phyloP scores from a whole-genome alignment of 179 eudicot species.

The Sideroxylon spinosum region DNA sequence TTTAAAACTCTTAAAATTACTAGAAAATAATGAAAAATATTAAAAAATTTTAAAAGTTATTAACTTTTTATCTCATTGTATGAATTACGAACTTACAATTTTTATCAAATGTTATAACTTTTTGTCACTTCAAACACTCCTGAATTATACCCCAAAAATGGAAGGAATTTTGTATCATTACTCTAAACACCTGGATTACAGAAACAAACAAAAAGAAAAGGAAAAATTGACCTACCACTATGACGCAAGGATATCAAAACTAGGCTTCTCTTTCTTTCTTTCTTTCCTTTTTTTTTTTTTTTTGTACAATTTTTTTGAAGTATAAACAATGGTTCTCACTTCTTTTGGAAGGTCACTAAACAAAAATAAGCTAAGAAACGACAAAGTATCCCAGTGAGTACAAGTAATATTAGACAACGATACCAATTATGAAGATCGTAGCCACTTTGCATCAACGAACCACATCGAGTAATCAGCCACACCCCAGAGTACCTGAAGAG shows the following conservation, averaged over 20 bases:
- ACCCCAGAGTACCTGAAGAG: conserved; percentile 69
- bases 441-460: conserved; percentile 51
- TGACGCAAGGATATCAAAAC: conserved; percentile 1
- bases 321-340: conserved; percentile 26
- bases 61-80: no score
- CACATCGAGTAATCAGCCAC: conserved; percentile 90
- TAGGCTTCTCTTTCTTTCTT: neutral
- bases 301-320: neutral
- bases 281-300: no score
- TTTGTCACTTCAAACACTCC: no score
- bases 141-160: neutral
- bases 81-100: no score
- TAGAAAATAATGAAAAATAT: no score
- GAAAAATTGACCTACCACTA: neutral
- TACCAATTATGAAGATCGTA: conserved; percentile 55
- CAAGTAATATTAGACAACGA: conserved; percentile 45
- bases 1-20: no score
- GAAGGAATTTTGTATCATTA: neutral
- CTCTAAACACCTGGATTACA: neutral
- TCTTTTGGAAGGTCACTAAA: conserved; percentile 63
- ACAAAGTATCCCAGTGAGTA: conserved; percentile 45
- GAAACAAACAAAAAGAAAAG: no score
- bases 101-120: no score
- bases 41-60: no score
- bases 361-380: conserved; percentile 63